phyloP scores from a whole-genome alignment of 495 filamentous ascomycete species.

The Lasiosphaeriaceae sp. region DNA sequence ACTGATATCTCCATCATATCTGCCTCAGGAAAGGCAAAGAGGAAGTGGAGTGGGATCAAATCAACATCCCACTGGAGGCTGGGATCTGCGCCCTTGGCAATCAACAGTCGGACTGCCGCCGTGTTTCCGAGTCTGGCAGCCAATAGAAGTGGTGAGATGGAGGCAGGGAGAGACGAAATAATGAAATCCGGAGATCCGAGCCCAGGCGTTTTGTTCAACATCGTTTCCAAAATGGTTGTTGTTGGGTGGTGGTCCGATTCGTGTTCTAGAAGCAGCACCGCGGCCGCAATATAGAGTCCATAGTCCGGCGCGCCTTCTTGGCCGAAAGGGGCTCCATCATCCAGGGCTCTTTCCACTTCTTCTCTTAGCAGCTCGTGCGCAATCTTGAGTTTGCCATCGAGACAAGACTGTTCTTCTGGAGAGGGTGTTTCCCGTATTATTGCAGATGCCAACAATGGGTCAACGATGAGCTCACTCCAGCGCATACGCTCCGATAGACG shows the following conservation, averaged over 20 bases:
- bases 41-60: not conserved
- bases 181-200: not conserved
- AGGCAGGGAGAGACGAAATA: not conserved
- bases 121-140: not conserved
- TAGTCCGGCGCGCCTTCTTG: not conserved
- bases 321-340: not conserved
- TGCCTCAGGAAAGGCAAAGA: not conserved
- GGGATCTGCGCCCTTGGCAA: not conserved
- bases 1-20: not conserved
- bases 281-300: not conserved
- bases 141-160: not conserved
- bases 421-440: not conserved
- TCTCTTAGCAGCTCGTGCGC: not conserved
- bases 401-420: not conserved
- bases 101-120: not conserved
- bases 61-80: not conserved
- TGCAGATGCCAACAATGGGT: not conserved
- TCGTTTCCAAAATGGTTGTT: not conserved
- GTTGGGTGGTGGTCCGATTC: not conserved
- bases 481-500: not conserved
- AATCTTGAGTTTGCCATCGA: not conserved
- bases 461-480: not conserved
- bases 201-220: not conserved
- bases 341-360: not conserved
- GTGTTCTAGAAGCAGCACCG: not conserved